Conservation (phyloP, 2,329 filamentous ascomycete species). For the Clathrospora elynae region DNA sequence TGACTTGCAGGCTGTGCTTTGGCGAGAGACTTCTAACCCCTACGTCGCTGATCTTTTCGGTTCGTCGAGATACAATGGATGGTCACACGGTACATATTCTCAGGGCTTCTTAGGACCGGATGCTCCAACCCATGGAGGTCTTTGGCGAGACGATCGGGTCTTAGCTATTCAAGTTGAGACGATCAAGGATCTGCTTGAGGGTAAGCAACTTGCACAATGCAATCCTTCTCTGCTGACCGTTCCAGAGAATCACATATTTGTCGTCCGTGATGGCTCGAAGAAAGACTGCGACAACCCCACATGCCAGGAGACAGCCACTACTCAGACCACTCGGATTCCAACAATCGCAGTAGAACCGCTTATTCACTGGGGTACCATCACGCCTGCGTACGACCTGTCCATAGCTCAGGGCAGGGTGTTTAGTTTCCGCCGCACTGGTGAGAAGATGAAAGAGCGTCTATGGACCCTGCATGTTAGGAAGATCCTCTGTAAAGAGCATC, state of each 20-base stretch:
- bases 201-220: background rate
- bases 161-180: conserved; percentile 5
- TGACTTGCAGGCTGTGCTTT: conserved; percentile 15
- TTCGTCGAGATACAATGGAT: background rate
- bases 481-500: conserved; percentile 1
- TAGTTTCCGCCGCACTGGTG: conserved; percentile 15
- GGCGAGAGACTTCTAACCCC: conserved; percentile 2
- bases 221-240: background rate
- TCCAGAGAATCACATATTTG: conserved; percentile 10
- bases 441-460: conserved; percentile 13
- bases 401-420: conserved; percentile 8
- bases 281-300: conserved; percentile 1
- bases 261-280: background rate
- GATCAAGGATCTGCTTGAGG: conserved; percentile 3
- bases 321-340: background rate
- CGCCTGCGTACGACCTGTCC: background rate
- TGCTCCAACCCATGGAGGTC: background rate
- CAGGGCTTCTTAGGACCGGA: too few species aligned
- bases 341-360: conserved; percentile 16
- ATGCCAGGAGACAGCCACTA: background rate
- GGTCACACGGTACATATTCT: background rate
- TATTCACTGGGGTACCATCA: conserved; percentile 17
- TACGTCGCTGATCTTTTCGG: background rate
- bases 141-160: background rate
- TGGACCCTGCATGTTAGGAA: conserved; percentile 11